Base-by-base conservation (phyloP, 768 basidiomycete genomes). In the Phylloporus rhodoxanthus region DNA sequence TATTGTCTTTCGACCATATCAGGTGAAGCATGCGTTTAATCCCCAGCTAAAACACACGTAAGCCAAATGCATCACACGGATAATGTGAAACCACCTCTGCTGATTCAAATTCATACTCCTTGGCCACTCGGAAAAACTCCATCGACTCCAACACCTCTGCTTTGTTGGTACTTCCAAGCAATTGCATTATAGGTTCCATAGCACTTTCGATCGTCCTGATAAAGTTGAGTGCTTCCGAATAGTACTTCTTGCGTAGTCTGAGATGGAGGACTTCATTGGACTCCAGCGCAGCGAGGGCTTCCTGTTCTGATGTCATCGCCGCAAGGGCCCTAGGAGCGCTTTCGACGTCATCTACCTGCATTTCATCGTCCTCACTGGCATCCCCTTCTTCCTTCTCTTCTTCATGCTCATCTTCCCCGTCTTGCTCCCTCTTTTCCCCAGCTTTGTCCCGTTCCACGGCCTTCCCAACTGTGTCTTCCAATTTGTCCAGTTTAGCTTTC, bases 11-110 rank as follows among this genome's bases (percentile, higher is more conserved):
- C 23, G 81, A 79, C 96, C 96, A 98, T 57, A 99, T 90, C 21
- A 99, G 75, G 66, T 98, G 96, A 13, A 99, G 65, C 95, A 98
- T 97, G 61, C 85, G 91, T 73, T 88, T 92, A 62, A 99, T 85
- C 1, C 96, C 96, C 13, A 70, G 68, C 91, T 95, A 56, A 28
- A 39, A 47, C 11, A 0, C 28, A 9, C 5, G 26, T 64, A 5
- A 57, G 53, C 20, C 51, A 21, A 26, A 15, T 38, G 5, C 2
- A 26, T 23, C 20, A 23, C 43, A 33, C 2, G 5, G 6, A 26
- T 8, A 45, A 43, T 10, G 7, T 6, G 6, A 32, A 37, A 1
- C 74, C 34, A 90, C 89, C 67, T 87, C 82, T 2, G 94, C 86
- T 32, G 78, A 76, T 34, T 82, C 76, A 44, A 98, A 80, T 57